A percentile compares a stretch with the other conserved stretches of the same genome.
phyloP scores from a whole-genome alignment of 306 rosid species.

The Fagus crenata region DNA sequence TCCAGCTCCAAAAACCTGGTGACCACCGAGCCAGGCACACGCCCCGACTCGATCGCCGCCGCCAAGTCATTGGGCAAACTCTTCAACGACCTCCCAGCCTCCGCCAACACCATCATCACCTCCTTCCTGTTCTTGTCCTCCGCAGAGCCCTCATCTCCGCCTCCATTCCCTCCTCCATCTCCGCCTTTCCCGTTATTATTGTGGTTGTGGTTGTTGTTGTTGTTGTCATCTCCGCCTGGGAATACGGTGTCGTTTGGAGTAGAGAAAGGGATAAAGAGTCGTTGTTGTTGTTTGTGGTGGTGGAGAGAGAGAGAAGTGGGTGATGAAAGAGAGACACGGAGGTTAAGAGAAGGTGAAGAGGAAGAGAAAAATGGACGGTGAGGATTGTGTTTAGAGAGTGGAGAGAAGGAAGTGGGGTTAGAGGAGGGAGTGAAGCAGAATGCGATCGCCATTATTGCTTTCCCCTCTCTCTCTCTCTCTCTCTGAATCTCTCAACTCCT shows the following conservation, averaged over 20 bases:
- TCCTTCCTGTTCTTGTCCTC: conserved; percentile 43
- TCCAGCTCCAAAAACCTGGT: conserved; percentile 66
- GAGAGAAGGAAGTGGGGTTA: conserved; percentile 9
- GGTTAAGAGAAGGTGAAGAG: conserved; percentile 12
- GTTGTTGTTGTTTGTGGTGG: conserved; percentile 26
- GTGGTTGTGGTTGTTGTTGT: conserved; percentile 18
- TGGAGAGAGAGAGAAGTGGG: conserved; percentile 18
- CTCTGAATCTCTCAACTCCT: not conserved
- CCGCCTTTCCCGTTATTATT: conserved; percentile 28
- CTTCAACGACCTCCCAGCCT: conserved; percentile 68
- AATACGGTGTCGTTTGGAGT: conserved; percentile 13
- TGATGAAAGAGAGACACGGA: conserved; percentile 19
- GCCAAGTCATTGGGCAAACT: conserved; percentile 73
- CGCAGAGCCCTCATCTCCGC: conserved; percentile 37
- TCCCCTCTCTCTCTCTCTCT: not conserved
- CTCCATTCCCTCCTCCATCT: conserved; percentile 33
- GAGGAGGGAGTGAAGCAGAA: conserved; percentile 46
- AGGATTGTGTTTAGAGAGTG: conserved; percentile 36
- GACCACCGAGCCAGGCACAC: conserved; percentile 75
- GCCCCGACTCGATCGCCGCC: conserved; percentile 69
- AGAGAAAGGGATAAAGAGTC: conserved; percentile 26
- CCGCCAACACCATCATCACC: conserved; percentile 61
- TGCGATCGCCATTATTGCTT: conserved; percentile 65
- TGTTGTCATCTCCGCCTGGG: conserved; percentile 30
- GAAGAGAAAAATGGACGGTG: conserved; percentile 24